A percentile compares a stretch with the other conserved stretches of the same genome.
Evolutionary conservation across 805 yeast genomes (phyloP).

Genomic region (Lipomyces kockii): DNA sequence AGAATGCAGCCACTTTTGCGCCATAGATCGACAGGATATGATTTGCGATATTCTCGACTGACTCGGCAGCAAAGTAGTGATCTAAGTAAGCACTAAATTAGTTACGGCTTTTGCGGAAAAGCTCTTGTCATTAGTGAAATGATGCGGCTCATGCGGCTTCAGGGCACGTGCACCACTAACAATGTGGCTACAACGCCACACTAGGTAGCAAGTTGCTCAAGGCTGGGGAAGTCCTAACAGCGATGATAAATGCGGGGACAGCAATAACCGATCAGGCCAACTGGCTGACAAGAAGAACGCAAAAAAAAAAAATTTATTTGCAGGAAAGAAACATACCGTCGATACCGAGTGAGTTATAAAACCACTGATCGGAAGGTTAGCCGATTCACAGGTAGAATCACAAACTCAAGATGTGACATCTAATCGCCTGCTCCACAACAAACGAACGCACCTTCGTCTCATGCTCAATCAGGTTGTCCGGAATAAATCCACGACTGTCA

Average conservation of each 20-base stretch:
- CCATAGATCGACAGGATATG: slow-evolving; percentile 89
- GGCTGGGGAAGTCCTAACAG: background rate
- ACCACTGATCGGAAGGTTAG: slow-evolving; percentile 56
- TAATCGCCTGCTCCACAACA: background rate
- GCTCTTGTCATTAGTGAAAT: background rate
- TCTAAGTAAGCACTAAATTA: slow-evolving; percentile 40
- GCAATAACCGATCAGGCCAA: background rate
- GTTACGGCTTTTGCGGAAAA: background rate
- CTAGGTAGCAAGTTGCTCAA: no score
- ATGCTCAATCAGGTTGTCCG: slow-evolving; percentile 79
- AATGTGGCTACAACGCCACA: no score
- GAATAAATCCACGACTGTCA: slow-evolving; percentile 85
- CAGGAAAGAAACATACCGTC: slow-evolving; percentile 54
- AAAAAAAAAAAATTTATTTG: background rate
- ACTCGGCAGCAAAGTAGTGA: slow-evolving; percentile 84
- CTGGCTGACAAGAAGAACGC: background rate
- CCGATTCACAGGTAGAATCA: background rate
- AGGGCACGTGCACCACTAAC: background rate
- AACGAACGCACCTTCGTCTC: slow-evolving; percentile 59
- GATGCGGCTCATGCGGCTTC: background rate
- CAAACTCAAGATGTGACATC: background rate
- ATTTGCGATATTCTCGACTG: slow-evolving; percentile 76
- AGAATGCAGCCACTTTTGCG: slow-evolving; percentile 87
- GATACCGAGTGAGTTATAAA: slow-evolving; percentile 83
- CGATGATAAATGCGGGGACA: no score